phyloP scores from a whole-genome alignment of 2,329 filamentous ascomycete species.

The Alternaria triticina region DNA sequence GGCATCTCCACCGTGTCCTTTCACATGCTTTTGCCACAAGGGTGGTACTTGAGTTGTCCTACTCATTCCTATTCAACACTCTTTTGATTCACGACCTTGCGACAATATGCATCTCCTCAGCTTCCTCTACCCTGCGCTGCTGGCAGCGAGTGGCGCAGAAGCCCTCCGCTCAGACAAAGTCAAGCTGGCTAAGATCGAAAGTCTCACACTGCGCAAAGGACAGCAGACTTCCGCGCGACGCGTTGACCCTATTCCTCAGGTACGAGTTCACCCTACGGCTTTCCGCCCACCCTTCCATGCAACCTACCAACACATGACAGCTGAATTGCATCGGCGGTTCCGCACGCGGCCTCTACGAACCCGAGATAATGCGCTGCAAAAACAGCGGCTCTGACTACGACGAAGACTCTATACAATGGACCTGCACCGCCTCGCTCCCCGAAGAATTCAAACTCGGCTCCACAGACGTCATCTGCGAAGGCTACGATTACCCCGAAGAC shows the following conservation, averaged over 20 bases:
- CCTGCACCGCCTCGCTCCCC: slow-evolving; percentile 72
- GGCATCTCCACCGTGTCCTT: slow-evolving; percentile 35
- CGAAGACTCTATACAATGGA: slow-evolving; percentile 88
- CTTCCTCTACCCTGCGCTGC: slow-evolving; percentile 41
- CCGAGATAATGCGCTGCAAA: slow-evolving; percentile 87
- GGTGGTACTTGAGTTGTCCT: background rate
- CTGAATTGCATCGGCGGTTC: slow-evolving; percentile 75
- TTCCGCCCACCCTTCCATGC: background rate
- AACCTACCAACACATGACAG: slow-evolving; percentile 48
- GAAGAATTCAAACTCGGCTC: slow-evolving; percentile 75
- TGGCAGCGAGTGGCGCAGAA: slow-evolving; percentile 36
- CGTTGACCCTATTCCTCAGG: slow-evolving; percentile 71
- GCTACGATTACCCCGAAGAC: slow-evolving; percentile 78
- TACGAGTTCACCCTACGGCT: slow-evolving; percentile 16
- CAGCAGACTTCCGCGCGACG: slow-evolving; percentile 77
- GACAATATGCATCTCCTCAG: slow-evolving; percentile 39
- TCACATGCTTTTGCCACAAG: slow-evolving; percentile 28
- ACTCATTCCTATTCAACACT: background rate
- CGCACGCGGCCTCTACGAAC: slow-evolving; percentile 67
- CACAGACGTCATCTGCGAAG: slow-evolving; percentile 93
- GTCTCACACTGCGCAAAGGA: slow-evolving; percentile 76
- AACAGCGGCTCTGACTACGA: slow-evolving; percentile 85
- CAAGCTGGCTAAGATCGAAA: slow-evolving; percentile 71
- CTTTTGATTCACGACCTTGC: background rate
- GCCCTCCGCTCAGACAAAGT: slow-evolving; percentile 55